phyloP scores from a whole-genome alignment of 768 basidiomycete species.

The Phaffia tasmanica region DNA sequence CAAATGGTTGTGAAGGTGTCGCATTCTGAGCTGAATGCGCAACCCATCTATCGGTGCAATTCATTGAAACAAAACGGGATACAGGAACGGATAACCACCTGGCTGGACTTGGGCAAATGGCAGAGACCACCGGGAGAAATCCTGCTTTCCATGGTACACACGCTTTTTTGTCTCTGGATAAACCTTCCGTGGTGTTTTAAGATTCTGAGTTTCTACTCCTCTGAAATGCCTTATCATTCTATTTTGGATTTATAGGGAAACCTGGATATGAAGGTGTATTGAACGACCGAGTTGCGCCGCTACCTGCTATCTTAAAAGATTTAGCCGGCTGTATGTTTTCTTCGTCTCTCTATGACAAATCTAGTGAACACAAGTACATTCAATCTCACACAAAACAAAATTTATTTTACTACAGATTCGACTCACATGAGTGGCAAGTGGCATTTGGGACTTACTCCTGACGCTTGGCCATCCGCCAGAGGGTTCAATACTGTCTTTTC shows the following conservation, averaged over 20 bases:
- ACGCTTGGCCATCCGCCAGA: conserved; percentile 20
- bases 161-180: background rate
- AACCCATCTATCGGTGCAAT: too few species aligned
- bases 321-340: conserved; percentile 31
- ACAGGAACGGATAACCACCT: conserved; percentile 22
- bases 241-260: background rate
- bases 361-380: background rate
- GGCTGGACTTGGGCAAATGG: conserved; percentile 12
- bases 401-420: background rate
- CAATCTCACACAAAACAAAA: too few species aligned
- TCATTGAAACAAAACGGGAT: background rate
- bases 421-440: conserved; percentile 33
- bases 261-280: conserved; percentile 22
- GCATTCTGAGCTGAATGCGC: background rate
- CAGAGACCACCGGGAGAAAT: conserved; percentile 7
- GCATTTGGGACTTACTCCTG: conserved; percentile 33
- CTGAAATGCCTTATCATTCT: background rate
- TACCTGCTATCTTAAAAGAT: conserved; percentile 34
- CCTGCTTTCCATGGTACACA: background rate
- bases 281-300: conserved; percentile 30
- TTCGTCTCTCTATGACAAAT: conserved; percentile 24
- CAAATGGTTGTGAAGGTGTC: background rate
- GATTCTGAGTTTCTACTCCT: background rate
- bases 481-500: conserved; percentile 31
- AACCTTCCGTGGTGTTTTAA: background rate